A percentile compares a stretch with the other conserved stretches of the same genome.
Conservation (phyloP, 2,329 filamentous ascomycete genomes). For the Ophiostoma ips region DNA sequence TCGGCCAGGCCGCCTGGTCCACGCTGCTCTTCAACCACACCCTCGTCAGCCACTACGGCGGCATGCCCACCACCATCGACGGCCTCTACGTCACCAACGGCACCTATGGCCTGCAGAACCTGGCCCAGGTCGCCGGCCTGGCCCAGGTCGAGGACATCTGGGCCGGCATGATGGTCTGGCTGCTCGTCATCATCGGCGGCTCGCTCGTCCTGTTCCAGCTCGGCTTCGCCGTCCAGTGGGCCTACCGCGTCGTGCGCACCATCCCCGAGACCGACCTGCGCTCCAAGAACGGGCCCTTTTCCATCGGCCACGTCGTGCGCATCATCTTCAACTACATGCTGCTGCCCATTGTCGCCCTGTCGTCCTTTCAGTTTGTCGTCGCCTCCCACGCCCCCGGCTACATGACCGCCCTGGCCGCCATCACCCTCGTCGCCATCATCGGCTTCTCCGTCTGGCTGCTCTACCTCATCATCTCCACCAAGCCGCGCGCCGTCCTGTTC, state of each 20-base stretch:
- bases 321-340: conserved; percentile 89
- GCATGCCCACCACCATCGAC: conserved; percentile 57
- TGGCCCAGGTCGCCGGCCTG: conserved; percentile 77
- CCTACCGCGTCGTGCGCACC: conserved; percentile 55
- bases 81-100: conserved; percentile 76
- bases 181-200: conserved; percentile 59
- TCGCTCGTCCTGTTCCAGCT: conserved; percentile 59
- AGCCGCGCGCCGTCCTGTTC: conserved; percentile 76
- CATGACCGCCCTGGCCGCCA: conserved; percentile 58
- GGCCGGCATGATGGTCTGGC: conserved; percentile 87
- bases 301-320: conserved; percentile 62
- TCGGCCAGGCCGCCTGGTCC: conserved; percentile 82
- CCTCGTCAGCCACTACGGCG: conserved; percentile 56
- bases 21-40: conserved; percentile 85
- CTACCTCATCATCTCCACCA: conserved; percentile 63
- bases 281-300: conserved; percentile 84
- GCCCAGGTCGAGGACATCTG: conserved; percentile 64
- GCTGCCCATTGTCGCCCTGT: conserved; percentile 72
- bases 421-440: conserved; percentile 61
- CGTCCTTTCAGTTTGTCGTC: conserved; percentile 81
- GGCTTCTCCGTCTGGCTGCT: conserved; percentile 68
- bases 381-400: conserved; percentile 52
- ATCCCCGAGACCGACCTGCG: conserved; percentile 76
- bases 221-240: conserved; percentile 64
- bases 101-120: conserved; percentile 62